A percentile compares a stretch with the other conserved stretches of the same genome.
These are phyloP conservation scores for Fusarium sambucinum DNA, from an alignment of 2,329 filamentous ascomycete species.

Conservation along the genomic window DNA sequence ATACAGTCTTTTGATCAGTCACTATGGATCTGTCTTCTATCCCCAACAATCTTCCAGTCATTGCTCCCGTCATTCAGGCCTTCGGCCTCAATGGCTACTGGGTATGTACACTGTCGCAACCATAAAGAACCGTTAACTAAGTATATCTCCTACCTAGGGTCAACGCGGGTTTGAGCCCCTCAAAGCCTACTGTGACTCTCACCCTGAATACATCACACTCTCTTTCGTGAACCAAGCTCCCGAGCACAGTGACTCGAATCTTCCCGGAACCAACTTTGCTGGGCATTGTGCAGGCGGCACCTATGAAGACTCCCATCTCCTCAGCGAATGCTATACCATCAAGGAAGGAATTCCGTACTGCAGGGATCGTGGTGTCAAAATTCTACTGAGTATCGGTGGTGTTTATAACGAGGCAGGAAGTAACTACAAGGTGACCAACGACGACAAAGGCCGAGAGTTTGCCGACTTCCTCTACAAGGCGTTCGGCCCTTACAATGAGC, in stretches of 20 bases:
- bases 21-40: slow-evolving; percentile 43
- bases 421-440: slow-evolving; percentile 52
- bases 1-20: slow-evolving; percentile 31
- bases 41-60: slow-evolving; percentile 8
- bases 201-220: slow-evolving; percentile 55
- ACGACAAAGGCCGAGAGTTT: slow-evolving; percentile 52
- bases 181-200: slow-evolving; percentile 53
- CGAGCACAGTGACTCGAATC: slow-evolving; percentile 52
- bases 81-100: slow-evolving; percentile 57
- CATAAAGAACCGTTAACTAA: neutral
- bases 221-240: slow-evolving; percentile 56
- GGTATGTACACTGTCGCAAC: slow-evolving; percentile 44
- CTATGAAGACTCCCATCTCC: slow-evolving; percentile 48
- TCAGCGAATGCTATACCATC: slow-evolving; percentile 53
- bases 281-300: slow-evolving; percentile 52
- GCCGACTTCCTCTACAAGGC: slow-evolving; percentile 55
- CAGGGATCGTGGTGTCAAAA: slow-evolving; percentile 57
- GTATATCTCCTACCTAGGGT: slow-evolving; percentile 49
- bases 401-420: slow-evolving; percentile 40
- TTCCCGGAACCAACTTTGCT: slow-evolving; percentile 57
- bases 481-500: slow-evolving; percentile 54
- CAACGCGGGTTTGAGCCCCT: slow-evolving; percentile 53
- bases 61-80: slow-evolving; percentile 30
- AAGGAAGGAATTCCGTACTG: slow-evolving; percentile 58
- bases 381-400: slow-evolving; percentile 59